Conservation (phyloP, 225 moss, liverwort and hornwort species). For the Climacium dendroides region DNA sequence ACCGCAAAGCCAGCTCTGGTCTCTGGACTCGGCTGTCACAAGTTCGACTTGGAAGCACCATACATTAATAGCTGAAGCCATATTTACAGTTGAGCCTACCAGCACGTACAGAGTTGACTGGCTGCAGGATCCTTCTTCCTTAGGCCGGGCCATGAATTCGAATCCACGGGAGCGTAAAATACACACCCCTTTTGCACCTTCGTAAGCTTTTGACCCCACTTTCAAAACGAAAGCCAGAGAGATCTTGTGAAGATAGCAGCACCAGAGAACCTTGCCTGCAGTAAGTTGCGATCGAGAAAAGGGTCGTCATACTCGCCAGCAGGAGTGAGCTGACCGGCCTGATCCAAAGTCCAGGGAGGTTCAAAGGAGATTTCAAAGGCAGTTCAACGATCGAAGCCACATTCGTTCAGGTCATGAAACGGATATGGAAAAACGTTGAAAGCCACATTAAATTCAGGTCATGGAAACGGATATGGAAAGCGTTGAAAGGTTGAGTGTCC, state of each 20-base stretch:
- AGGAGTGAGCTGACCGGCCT: neutral
- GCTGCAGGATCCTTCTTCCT: neutral
- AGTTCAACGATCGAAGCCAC: neutral
- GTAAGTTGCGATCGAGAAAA: neutral
- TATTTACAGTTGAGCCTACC: neutral
- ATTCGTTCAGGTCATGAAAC: neutral
- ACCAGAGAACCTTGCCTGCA: neutral
- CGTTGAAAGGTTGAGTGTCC: neutral
- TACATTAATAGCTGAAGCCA: neutral
- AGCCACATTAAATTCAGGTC: neutral
- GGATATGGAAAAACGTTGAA: neutral
- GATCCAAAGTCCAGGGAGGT: neutral
- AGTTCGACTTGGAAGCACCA: neutral
- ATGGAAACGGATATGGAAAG: neutral
- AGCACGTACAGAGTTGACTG: neutral
- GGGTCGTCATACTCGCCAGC: neutral
- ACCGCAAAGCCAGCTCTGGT: too few species aligned
- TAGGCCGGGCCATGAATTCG: neutral
- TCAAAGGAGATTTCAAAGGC: neutral
- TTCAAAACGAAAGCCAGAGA: neutral
- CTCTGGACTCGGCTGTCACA: neutral
- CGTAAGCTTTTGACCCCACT: conserved; percentile 3
- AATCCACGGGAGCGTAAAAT: neutral
- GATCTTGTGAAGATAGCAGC: neutral
- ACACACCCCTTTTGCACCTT: neutral